Conservation (phyloP, 805 yeast genomes). For the Starmerella ratchasimensis region DNA sequence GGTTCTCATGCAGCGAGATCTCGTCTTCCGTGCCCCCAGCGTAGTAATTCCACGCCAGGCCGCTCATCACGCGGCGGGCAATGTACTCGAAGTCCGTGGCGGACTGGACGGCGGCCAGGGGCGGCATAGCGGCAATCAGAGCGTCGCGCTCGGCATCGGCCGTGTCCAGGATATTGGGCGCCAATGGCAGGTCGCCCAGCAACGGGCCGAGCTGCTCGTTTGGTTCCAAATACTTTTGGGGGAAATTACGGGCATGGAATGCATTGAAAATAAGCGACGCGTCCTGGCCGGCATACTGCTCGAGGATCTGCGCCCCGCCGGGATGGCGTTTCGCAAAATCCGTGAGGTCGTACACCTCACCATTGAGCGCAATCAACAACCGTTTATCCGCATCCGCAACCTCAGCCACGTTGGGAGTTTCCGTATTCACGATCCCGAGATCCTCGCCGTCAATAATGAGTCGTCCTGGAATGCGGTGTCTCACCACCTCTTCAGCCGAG, state of each 20-base stretch:
- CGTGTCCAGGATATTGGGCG: conserved; percentile 27
- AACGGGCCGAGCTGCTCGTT: conserved; percentile 51
- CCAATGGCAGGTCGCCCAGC: conserved; percentile 10
- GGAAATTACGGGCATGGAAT: conserved; percentile 73
- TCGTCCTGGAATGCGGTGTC: too few species aligned
- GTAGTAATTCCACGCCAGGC: conserved; percentile 83
- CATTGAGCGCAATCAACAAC: conserved; percentile 77
- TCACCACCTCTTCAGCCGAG: too few species aligned
- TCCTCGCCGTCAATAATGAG: too few species aligned
- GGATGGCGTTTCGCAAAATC: conserved; percentile 46
- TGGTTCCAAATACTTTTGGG: conserved; percentile 44
- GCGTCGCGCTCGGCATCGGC: conserved; percentile 33
- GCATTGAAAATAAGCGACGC: conserved; percentile 78
- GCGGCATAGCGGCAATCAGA: conserved; percentile 42
- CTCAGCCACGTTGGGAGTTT: too few species aligned
- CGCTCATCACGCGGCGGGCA: conserved; percentile 64
- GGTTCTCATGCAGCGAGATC: conserved; percentile 78
- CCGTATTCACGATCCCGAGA: too few species aligned
- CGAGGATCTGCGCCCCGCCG: conserved; percentile 43
- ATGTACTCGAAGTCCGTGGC: conserved; percentile 75
- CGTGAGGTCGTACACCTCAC: conserved; percentile 65
- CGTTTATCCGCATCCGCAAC: too few species aligned
- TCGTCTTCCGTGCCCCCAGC: conserved; percentile 92
- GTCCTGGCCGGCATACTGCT: conserved; percentile 51
- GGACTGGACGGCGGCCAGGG: conserved; percentile 53